Conservation (phyloP, 495 filamentous ascomycete genomes). For the Tuber indicum region DNA sequence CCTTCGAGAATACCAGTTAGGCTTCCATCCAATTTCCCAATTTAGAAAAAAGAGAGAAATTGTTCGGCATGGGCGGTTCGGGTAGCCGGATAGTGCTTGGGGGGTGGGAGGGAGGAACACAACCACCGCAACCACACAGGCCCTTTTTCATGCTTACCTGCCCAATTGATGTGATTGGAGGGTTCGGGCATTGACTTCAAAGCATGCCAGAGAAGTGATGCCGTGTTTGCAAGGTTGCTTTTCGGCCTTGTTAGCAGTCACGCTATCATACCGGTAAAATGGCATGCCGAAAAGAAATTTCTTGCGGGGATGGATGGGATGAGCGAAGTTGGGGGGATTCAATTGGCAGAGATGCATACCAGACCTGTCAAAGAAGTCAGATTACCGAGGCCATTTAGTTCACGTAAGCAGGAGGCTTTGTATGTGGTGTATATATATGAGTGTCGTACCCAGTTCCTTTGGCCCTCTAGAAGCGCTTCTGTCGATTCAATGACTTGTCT, state of each 20-base stretch:
- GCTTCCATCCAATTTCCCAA: slow-evolving; percentile 29
- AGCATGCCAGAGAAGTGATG: slow-evolving; percentile 81
- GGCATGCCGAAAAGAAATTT: not conserved
- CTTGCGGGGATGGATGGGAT: not conserved
- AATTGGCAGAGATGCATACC: slow-evolving; percentile 45
- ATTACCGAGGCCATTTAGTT: slow-evolving; percentile 9
- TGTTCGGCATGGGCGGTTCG: not conserved
- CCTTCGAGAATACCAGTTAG: slow-evolving; percentile 44
- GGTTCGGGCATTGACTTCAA: slow-evolving; percentile 72
- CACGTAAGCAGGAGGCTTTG: slow-evolving; percentile 9
- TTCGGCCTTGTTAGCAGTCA: slow-evolving; percentile 8
- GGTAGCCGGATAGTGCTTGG: not conserved
- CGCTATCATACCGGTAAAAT: not conserved
- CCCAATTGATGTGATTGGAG: slow-evolving; percentile 73
- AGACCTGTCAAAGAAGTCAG: slow-evolving; percentile 48
- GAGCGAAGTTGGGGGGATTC: not conserved
- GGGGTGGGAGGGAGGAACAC: not conserved
- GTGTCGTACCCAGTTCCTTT: slow-evolving; percentile 75
- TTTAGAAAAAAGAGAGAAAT: slow-evolving; percentile 3
- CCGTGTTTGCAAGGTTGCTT: slow-evolving; percentile 78
- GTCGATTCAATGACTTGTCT: slow-evolving; percentile 66
- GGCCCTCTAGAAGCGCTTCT: slow-evolving; percentile 63
- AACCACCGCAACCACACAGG: not conserved
- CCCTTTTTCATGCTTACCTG: slow-evolving; percentile 50
- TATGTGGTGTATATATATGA: not conserved